These are phyloP conservation scores for Lithospermum erythrorhizon DNA, from an alignment of 257 asterid species.

Conservation along the genomic window DNA sequence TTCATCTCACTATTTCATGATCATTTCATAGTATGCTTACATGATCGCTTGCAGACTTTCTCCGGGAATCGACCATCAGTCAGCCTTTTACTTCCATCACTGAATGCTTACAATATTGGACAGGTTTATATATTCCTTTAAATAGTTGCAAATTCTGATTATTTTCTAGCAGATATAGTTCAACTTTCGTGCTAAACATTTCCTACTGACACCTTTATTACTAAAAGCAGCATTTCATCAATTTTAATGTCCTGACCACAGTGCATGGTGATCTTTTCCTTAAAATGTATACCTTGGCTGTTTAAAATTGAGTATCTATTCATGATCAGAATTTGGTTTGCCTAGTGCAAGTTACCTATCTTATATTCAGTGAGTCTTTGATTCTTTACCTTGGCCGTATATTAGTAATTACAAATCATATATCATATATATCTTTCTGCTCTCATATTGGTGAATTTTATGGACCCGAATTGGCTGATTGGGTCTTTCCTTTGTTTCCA, in stretches of 20 bases:
- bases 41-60: conserved; percentile 54
- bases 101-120: conserved; percentile 84
- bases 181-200: neutral
- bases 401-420: neutral
- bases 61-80: conserved; percentile 95
- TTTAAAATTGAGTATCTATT: too few species aligned
- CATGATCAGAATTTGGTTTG: neutral
- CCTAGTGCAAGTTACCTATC: neutral
- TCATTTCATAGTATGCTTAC: conserved; percentile 13
- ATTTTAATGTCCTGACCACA: neutral
- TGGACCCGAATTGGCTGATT: conserved; percentile 18
- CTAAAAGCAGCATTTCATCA: neutral
- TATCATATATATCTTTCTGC: neutral
- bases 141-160: neutral
- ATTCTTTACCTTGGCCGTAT: neutral
- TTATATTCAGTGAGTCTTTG: neutral
- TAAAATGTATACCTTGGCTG: neutral
- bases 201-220: too few species aligned
- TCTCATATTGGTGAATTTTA: neutral
- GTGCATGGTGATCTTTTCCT: neutral
- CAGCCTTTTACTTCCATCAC: conserved; percentile 83
- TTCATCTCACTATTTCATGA: conserved; percentile 12
- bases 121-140: conserved; percentile 46
- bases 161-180: neutral
- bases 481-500: conserved; percentile 27